Evolutionary conservation across 2,329 filamentous ascomycete genomes (phyloP).

Genomic region (Tolypocladium album): DNA sequence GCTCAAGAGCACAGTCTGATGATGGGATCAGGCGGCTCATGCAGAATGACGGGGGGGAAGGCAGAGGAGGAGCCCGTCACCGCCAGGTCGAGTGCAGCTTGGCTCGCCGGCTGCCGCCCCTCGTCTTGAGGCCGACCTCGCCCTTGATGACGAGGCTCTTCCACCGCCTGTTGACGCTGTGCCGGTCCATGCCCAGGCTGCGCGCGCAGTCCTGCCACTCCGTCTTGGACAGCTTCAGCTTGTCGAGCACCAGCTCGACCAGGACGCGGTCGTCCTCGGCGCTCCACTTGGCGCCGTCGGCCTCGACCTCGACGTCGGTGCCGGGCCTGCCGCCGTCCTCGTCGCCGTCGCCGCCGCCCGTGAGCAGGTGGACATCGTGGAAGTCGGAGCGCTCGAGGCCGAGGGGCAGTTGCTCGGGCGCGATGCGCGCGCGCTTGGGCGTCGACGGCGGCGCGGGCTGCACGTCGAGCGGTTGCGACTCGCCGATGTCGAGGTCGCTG

Average conservation of each 20-base stretch:
- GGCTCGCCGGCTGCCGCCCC: constrained; percentile 27
- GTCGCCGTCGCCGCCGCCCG: constrained; percentile 15
- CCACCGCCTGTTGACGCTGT: constrained; percentile 49
- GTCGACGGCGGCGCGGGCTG: constrained; percentile 32
- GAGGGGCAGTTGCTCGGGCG: constrained; percentile 48
- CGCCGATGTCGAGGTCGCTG: constrained; percentile 25
- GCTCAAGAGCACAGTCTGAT: background rate
- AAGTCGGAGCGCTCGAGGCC: constrained; percentile 49
- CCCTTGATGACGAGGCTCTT: constrained; percentile 49
- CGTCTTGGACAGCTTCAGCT: constrained; percentile 51
- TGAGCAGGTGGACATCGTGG: constrained; percentile 33
- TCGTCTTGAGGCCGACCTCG: constrained; percentile 46
- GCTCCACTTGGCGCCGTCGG: constrained; percentile 43
- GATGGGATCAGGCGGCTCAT: background rate
- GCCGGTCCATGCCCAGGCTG: constrained; percentile 49
- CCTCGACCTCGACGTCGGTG: constrained; percentile 30
- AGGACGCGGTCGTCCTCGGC: constrained; percentile 53
- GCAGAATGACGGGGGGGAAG: background rate
- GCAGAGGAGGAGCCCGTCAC: constrained; percentile 11
- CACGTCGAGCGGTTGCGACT: constrained; percentile 7
- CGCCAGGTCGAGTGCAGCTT: constrained; percentile 47
- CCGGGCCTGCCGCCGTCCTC: constrained; percentile 13
- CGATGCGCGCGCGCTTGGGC: constrained; percentile 49
- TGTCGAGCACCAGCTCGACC: constrained; percentile 57
- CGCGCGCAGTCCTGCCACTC: constrained; percentile 60